Conservation (phyloP, 2,329 filamentous ascomycete genomes). For the Cladophialophora chaetospira region DNA sequence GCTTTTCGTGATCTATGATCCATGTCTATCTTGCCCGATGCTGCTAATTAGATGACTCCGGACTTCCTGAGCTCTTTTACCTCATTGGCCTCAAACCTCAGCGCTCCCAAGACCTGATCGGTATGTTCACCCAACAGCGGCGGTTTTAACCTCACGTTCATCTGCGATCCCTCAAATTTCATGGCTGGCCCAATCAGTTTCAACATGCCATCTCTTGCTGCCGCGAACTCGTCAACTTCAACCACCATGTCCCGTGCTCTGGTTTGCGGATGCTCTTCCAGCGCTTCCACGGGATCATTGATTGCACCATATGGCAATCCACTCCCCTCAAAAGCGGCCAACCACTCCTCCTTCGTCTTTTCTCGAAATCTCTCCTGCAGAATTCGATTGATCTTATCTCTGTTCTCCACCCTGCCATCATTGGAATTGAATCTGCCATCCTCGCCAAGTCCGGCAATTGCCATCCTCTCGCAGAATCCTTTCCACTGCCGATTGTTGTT, state of each 20-base stretch:
- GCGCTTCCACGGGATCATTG: constrained; percentile 31
- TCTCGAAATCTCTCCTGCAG: constrained; percentile 24
- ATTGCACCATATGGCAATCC: constrained; percentile 33
- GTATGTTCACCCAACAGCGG: constrained; percentile 31
- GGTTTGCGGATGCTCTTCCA: constrained; percentile 29
- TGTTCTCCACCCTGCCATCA: constrained; percentile 29
- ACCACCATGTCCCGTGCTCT: constrained; percentile 30
- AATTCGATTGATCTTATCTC: constrained; percentile 26
- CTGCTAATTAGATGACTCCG: constrained; percentile 19
- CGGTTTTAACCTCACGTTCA: constrained; percentile 27
- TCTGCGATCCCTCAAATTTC: constrained; percentile 27
- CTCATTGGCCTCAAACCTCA: constrained; percentile 26
- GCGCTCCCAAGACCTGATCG: constrained; percentile 22
- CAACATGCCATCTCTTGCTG: constrained; percentile 29
- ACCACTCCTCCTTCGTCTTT: constrained; percentile 29
- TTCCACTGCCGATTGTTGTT: constrained; percentile 33
- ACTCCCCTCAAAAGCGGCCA: constrained; percentile 28
- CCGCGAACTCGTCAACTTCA: constrained; percentile 26
- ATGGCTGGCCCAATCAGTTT: constrained; percentile 30
- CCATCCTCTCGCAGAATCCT: constrained; percentile 27
- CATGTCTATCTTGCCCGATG: background rate
- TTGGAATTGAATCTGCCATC: constrained; percentile 29
- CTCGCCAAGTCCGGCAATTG: constrained; percentile 17
- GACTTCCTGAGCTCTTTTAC: constrained; percentile 30
- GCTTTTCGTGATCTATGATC: constrained; percentile 4